Evolutionary conservation across 1,284 basidiomycete species (phyloP).

Genomic region (Austroboletus olivaceoglutinosus): DNA sequence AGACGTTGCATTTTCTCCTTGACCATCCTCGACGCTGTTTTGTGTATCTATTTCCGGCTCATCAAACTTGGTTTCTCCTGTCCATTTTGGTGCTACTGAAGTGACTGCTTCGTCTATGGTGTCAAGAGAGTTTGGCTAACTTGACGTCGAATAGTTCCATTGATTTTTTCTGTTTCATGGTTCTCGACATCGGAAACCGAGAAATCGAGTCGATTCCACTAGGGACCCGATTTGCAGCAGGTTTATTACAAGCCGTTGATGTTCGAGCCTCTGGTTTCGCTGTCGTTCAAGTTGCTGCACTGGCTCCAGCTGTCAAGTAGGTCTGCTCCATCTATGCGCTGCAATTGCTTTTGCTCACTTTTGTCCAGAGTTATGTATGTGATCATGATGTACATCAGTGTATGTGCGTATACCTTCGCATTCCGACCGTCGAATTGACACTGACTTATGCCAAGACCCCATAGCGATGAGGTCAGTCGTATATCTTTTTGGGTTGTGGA

Average conservation of each 20-base stretch:
- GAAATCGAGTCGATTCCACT: constrained; percentile 70
- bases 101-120: constrained; percentile 40
- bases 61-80: constrained; percentile 92
- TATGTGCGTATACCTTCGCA: constrained; percentile 49
- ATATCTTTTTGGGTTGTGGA: background rate
- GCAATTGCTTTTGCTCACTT: constrained; percentile 3
- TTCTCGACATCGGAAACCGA: constrained; percentile 84
- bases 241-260: constrained; percentile 71
- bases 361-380: constrained; percentile 71
- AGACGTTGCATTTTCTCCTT: constrained; percentile 88
- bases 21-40: constrained; percentile 97
- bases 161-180: constrained; percentile 87
- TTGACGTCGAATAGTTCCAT: constrained; percentile 47
- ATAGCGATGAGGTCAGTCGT: constrained; percentile 65
- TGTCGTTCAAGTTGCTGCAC: constrained; percentile 65
- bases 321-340: constrained; percentile 25
- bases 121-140: constrained; percentile 4
- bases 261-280: constrained; percentile 89
- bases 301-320: constrained; percentile 85
- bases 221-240: constrained; percentile 63
- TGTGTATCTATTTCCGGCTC: constrained; percentile 92
- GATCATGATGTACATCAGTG: constrained; percentile 85
- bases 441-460: constrained; percentile 46
- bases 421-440: constrained; percentile 4
- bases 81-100: constrained; percentile 67